Base-by-base conservation (phyloP, 805 yeast genomes). In the Pichia deserticola region DNA sequence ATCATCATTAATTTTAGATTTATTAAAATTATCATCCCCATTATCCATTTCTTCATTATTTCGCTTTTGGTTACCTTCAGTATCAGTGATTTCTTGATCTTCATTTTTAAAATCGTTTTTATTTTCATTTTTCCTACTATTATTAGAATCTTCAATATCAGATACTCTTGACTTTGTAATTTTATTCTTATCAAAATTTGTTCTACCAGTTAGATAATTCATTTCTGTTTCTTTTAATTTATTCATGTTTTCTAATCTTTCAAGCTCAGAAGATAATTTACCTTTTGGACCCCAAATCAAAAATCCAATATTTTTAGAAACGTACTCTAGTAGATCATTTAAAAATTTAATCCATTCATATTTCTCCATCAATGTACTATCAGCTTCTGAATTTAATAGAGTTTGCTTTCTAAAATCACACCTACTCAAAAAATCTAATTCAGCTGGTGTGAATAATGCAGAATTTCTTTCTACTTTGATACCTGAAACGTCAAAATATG, bases 321-420 rank as follows among this genome's bases (percentile, higher is more conserved):
- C 83, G 60, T 86, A 90, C 41, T 85, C 93, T 51, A 86, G 76
- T 44, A 93, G 63, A 53, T 86, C 93, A 57, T 81, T 83, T 55
- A 92, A 72, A 61, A 90, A 92, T 50, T 80, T 77, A 53, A 85
- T 75, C 97, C 97, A 92, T 57, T 84, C 90, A 65, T 89, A 92
- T 54, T 79, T 83, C 55, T 81, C 83, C 56, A 82, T 72, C 42
- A 92, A 71, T 25, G 72, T 75, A 29, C 75, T 74, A 36, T 75
- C 77, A 34, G 74, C 69, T 4, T 71, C 63, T 50, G 70, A 71
- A 39, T 69, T 72, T 53, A 76, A 59, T 37, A 92, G 68, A 40
- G 77, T 76, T 30, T 80, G 84, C 54, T 82, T 81, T 45, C 99
- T 75, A 5, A 84, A 73, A 47, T 75, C 74, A 64, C 97, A 87